Conservation (phyloP, 441 rosid species). For the Gossypium gossypioides region DNA sequence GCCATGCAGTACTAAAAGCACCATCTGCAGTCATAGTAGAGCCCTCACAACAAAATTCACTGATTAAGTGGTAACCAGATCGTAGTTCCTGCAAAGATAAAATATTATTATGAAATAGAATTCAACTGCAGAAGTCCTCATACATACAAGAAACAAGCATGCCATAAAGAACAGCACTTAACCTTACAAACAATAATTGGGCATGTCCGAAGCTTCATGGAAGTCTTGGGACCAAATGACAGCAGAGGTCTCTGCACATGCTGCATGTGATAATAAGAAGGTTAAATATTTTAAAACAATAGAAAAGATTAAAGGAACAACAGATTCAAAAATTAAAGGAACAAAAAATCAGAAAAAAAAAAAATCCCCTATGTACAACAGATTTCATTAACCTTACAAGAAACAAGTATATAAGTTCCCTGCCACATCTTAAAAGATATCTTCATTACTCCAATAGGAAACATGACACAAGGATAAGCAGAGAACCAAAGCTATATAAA, state of each 20-base stretch:
- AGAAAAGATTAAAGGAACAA: background rate
- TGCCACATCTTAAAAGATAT: constrained; percentile 2
- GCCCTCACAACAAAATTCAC: constrained; percentile 66
- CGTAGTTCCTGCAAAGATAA: constrained; percentile 57
- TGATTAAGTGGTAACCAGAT: constrained; percentile 58
- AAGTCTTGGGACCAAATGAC: constrained; percentile 90
- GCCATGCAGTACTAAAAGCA: constrained; percentile 73
- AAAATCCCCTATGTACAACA: background rate
- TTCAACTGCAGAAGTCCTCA: background rate
- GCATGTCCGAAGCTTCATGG: constrained; percentile 66
- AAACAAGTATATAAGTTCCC: background rate
- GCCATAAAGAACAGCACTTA: constrained; percentile 15
- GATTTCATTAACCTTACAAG: background rate
- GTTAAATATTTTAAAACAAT: background rate
- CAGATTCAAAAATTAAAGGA: constrained; percentile 1
- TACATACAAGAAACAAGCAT: background rate
- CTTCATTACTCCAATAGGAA: background rate
- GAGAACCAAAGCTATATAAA: background rate
- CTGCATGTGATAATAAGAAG: constrained; percentile 38
- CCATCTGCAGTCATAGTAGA: constrained; percentile 58
- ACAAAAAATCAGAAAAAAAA: background rate
- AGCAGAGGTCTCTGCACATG: constrained; percentile 85
- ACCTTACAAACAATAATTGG: constrained; percentile 94
- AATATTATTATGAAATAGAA: constrained; percentile 18
- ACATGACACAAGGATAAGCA: background rate